Evolutionary conservation across 2,329 filamentous ascomycete species (phyloP).

Genomic region (Daldinia sp.): DNA sequence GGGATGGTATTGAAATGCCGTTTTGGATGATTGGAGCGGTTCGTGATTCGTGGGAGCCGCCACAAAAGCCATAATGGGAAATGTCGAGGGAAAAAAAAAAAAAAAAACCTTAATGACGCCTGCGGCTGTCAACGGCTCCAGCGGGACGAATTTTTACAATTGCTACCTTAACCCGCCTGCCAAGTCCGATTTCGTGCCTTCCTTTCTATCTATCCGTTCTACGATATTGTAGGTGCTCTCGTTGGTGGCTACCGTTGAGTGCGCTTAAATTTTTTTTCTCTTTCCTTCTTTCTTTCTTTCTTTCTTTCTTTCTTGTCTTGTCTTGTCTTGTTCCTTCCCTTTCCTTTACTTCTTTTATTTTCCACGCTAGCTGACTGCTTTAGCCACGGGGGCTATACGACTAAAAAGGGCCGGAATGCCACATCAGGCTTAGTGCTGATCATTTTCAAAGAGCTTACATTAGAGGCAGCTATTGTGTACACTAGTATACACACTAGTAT

Average conservation of each 20-base stretch:
- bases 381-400: conserved; percentile 1
- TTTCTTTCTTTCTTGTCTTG: background rate
- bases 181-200: conserved; percentile 17
- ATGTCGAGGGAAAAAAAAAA: conserved; percentile 13
- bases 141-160: conserved; percentile 23
- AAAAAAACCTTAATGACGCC: conserved; percentile 19
- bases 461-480: no score
- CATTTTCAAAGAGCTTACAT: conserved; percentile 6
- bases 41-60: conserved; percentile 24
- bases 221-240: background rate
- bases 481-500: background rate
- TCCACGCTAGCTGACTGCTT: background rate
- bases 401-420: conserved; percentile 23
- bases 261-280: background rate
- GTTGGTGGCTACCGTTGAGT: no score
- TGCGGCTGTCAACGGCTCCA: conserved; percentile 35
- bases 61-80: conserved; percentile 21
- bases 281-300: background rate
- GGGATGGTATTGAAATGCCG: conserved; percentile 29
- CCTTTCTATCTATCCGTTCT: background rate
- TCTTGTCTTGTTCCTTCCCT: conserved; percentile 8
- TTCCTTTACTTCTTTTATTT: background rate
- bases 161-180: conserved; percentile 6
- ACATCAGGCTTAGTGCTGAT: conserved; percentile 29
- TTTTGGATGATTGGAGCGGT: conserved; percentile 24